A percentile compares a stretch with the other conserved stretches of the same genome.
These are phyloP conservation scores for Gnaphalium uliginosum DNA, from an alignment of 129 eudicot species.

Conservation along the genomic window DNA sequence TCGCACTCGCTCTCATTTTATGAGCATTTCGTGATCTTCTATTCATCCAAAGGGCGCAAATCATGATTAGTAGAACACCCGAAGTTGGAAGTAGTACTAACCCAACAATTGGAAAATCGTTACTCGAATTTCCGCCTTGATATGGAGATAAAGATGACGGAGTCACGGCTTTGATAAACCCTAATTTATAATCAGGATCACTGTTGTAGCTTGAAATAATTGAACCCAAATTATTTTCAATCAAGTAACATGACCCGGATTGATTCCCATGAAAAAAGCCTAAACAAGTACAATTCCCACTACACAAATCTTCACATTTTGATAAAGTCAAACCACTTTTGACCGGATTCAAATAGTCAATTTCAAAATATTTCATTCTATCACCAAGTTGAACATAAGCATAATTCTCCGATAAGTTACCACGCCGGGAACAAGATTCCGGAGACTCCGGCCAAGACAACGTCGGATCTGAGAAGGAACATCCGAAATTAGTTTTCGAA, in stretches of 20 bases:
- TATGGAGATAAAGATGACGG: conserved; percentile 23
- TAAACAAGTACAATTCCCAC: conserved; percentile 63
- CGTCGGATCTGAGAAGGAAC: conserved; percentile 45
- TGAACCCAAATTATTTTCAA: conserved; percentile 59
- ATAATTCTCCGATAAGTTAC: conserved; percentile 38
- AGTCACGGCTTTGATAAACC: conserved; percentile 49
- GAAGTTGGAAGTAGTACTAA: conserved; percentile 55
- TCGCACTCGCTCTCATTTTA: background rate
- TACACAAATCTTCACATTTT: conserved; percentile 58
- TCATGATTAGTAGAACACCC: conserved; percentile 33
- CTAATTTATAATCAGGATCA: conserved; percentile 34
- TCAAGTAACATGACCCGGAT: conserved; percentile 63
- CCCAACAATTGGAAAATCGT: conserved; percentile 48
- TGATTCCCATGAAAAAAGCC: conserved; percentile 59
- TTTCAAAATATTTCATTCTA: conserved; percentile 54
- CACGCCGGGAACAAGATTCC: conserved; percentile 40
- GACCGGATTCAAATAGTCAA: conserved; percentile 42
- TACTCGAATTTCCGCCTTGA: background rate
- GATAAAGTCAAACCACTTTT: conserved; percentile 43
- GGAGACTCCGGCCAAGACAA: conserved; percentile 44
- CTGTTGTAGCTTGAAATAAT: conserved; percentile 26
- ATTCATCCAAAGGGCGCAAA: conserved; percentile 38
- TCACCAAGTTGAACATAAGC: conserved; percentile 44
- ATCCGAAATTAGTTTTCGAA: conserved; percentile 31
- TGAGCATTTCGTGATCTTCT: conserved; percentile 34